Conservation (phyloP, 768 basidiomycete species). For the Boletus rufocinnamomeus region DNA sequence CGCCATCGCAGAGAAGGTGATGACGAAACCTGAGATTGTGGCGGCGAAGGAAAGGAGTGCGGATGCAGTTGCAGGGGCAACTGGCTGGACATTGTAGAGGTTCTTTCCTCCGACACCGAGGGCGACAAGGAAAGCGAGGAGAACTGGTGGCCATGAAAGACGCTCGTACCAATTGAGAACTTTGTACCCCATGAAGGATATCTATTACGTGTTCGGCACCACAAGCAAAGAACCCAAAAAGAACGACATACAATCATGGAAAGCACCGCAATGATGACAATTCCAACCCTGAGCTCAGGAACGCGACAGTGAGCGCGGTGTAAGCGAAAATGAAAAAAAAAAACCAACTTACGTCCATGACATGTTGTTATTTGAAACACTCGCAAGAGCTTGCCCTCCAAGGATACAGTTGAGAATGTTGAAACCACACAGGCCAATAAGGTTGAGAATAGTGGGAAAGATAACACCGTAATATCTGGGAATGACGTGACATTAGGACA, state of each 20-base stretch:
- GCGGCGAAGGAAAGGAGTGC: conserved; percentile 66
- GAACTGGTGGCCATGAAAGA: conserved; percentile 73
- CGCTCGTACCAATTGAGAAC: conserved; percentile 74
- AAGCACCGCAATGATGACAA: conserved; percentile 71
- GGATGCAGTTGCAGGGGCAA: conserved; percentile 53
- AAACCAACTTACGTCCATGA: conserved; percentile 47
- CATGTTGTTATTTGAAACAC: conserved; percentile 50
- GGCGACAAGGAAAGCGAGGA: conserved; percentile 71
- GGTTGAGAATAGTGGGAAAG: conserved; percentile 55
- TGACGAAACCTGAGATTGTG: conserved; percentile 70
- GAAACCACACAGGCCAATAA: conserved; percentile 62
- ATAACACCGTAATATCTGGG: conserved; percentile 55
- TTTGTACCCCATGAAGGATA: conserved; percentile 68
- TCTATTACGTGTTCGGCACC: conserved; percentile 32
- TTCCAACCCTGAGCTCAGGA: conserved; percentile 60
- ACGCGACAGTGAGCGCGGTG: conserved; percentile 7
- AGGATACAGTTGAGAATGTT: conserved; percentile 67
- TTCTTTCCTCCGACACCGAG: conserved; percentile 76
- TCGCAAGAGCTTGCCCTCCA: conserved; percentile 66
- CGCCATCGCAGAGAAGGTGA: conserved; percentile 60
- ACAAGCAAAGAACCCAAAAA: background rate
- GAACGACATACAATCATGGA: conserved; percentile 54
- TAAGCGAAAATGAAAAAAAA: conserved; percentile 8
- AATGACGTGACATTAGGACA: background rate
- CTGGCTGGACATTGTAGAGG: conserved; percentile 48